A percentile compares a stretch with the other conserved stretches of the same genome.
Evolutionary conservation across 441 rosid species (phyloP).

Genomic region (Gossypium trilobum): DNA sequence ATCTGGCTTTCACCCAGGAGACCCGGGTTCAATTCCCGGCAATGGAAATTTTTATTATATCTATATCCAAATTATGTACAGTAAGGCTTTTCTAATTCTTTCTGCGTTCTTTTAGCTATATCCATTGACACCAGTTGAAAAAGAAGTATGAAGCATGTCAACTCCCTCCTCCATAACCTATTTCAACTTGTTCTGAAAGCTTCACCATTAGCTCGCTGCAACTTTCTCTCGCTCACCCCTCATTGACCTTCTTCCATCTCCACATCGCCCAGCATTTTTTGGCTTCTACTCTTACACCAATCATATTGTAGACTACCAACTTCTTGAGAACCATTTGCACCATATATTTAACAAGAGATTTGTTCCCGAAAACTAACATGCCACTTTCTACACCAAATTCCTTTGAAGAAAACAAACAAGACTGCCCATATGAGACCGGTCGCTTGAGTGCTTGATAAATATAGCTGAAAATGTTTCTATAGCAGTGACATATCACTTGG

Average conservation of each 20-base stretch:
- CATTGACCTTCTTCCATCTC: no score
- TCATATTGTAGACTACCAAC: conserved; percentile 20
- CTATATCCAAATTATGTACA: no score
- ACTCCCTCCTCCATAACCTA: no score
- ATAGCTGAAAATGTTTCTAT: background rate
- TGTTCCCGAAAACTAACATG: conserved; percentile 2
- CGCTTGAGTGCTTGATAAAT: background rate
- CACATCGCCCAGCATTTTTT: no score
- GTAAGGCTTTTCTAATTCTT: no score
- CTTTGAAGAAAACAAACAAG: background rate
- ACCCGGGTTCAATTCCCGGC: background rate
- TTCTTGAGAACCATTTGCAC: conserved; percentile 29
- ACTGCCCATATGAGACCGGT: background rate
- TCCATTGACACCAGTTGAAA: no score
- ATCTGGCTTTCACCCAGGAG: background rate
- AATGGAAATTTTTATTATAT: background rate
- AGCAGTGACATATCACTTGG: background rate
- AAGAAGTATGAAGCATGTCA: no score
- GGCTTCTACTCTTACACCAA: conserved; percentile 20
- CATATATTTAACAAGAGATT: conserved; percentile 22
- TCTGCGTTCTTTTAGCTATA: no score
- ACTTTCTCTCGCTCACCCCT: no score
- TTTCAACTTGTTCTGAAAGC: no score
- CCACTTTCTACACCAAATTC: background rate
- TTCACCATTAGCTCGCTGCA: no score